Conservation (phyloP, 345 rosid genomes). For the Raphanus raphanistrum region DNA sequence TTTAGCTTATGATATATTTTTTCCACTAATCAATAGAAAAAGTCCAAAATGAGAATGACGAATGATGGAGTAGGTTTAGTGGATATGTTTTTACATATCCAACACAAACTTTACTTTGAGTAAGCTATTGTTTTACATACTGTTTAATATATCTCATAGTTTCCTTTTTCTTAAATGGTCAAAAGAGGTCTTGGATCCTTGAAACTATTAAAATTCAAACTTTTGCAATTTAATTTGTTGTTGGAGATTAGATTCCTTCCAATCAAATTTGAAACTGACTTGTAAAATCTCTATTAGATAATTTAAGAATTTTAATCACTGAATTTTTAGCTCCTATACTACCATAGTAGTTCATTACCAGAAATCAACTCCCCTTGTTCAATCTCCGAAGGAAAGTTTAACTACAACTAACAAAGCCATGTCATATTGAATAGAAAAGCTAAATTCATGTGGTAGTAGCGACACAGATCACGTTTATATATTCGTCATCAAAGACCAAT, state of each 20-base stretch:
- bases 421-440: background rate
- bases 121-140: background rate
- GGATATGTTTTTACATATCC: background rate
- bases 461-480: background rate
- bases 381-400: background rate
- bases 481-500: conserved; percentile 13
- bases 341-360: background rate
- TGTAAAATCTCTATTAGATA: background rate
- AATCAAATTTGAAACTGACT: background rate
- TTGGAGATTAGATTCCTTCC: background rate
- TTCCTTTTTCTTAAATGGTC: background rate
- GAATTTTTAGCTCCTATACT: background rate
- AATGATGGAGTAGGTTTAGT: background rate
- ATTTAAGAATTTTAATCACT: background rate
- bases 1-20: background rate
- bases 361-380: background rate
- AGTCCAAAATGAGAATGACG: background rate
- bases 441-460: background rate
- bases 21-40: background rate
- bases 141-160: background rate
- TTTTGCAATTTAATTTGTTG: background rate
- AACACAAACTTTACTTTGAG: background rate
- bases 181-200: background rate
- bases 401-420: conserved; percentile 10
- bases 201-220: background rate